Evolutionary conservation across 2,329 filamentous ascomycete species (phyloP).

Genomic region (Colletotrichum sp.): DNA sequence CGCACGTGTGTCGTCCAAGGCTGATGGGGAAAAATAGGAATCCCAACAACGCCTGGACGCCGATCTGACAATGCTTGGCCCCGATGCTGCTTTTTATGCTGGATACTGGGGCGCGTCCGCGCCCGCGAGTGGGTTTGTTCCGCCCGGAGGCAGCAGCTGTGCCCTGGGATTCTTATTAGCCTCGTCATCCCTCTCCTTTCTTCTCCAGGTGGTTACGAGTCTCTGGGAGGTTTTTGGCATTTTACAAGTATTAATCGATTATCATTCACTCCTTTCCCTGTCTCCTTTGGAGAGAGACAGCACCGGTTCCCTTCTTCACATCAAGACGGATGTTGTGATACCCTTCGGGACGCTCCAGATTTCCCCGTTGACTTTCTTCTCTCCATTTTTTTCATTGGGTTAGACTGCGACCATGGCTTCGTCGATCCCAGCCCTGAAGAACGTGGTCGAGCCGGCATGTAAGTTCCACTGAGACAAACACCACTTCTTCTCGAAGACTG

Average conservation of each 20-base stretch:
- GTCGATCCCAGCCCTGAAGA: constrained; percentile 8
- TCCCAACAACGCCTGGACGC: background rate
- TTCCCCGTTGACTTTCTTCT: background rate
- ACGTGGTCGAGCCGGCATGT: constrained; percentile 19
- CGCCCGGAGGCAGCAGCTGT: background rate
- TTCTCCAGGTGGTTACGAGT: background rate
- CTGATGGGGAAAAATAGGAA: background rate
- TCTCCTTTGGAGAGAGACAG: background rate
- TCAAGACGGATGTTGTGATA: background rate
- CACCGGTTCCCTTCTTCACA: background rate
- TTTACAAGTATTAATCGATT: background rate
- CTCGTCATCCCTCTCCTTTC: background rate
- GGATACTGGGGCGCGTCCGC: background rate
- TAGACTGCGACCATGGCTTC: constrained; percentile 7
- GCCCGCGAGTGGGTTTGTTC: constrained; percentile 5
- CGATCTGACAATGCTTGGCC: constrained; percentile 14
- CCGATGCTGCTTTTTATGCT: background rate
- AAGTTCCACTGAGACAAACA: background rate
- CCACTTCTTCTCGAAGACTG: background rate
- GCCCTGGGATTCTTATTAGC: constrained; percentile 6
- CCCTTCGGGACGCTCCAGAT: background rate
- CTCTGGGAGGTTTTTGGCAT: background rate
- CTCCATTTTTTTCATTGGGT: background rate
- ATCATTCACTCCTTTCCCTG: background rate
- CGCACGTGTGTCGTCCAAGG: background rate